phyloP scores from a whole-genome alignment of 1,284 basidiomycete genomes.

The Malassezia psittaci region DNA sequence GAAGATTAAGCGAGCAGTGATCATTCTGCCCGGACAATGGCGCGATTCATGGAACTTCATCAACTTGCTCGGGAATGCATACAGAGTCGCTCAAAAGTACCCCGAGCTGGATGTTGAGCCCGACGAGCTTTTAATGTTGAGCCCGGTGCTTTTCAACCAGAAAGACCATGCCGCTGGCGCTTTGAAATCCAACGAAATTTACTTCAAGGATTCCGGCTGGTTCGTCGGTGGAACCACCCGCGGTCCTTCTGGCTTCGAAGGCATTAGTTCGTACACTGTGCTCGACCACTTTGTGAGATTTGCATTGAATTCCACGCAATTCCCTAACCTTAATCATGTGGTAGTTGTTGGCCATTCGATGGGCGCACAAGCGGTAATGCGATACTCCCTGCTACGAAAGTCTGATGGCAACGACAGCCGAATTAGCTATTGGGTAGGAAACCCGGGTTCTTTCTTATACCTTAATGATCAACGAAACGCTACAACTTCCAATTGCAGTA shows the following conservation, averaged over 20 bases:
- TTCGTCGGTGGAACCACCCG: slow-evolving; percentile 25
- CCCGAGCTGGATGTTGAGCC: slow-evolving; percentile 17
- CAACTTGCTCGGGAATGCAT: slow-evolving; percentile 30
- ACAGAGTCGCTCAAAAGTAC: slow-evolving; percentile 10
- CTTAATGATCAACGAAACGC: background rate
- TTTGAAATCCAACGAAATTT: slow-evolving; percentile 21
- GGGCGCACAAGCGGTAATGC: slow-evolving; percentile 31
- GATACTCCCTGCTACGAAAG: slow-evolving; percentile 34
- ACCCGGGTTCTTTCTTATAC: slow-evolving; percentile 19
- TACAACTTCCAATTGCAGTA: slow-evolving; percentile 18
- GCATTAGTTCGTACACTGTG: slow-evolving; percentile 27
- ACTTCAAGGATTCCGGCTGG: slow-evolving; percentile 33
- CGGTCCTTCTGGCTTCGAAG: slow-evolving; percentile 18
- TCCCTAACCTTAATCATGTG: slow-evolving; percentile 34
- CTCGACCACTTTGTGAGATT: slow-evolving; percentile 33
- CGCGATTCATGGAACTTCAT: slow-evolving; percentile 41
- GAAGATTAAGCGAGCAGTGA: slow-evolving; percentile 36
- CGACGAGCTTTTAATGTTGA: slow-evolving; percentile 28
- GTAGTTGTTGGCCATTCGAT: slow-evolving; percentile 42
- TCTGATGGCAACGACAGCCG: slow-evolving; percentile 24
- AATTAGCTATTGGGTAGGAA: slow-evolving; percentile 22
- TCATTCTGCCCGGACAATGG: slow-evolving; percentile 37
- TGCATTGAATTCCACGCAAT: slow-evolving; percentile 28
- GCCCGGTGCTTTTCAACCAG: slow-evolving; percentile 34
- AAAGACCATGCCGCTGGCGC: slow-evolving; percentile 26